Conservation (phyloP, 495 filamentous ascomycete genomes). For the Penicillium egyptiacum region DNA sequence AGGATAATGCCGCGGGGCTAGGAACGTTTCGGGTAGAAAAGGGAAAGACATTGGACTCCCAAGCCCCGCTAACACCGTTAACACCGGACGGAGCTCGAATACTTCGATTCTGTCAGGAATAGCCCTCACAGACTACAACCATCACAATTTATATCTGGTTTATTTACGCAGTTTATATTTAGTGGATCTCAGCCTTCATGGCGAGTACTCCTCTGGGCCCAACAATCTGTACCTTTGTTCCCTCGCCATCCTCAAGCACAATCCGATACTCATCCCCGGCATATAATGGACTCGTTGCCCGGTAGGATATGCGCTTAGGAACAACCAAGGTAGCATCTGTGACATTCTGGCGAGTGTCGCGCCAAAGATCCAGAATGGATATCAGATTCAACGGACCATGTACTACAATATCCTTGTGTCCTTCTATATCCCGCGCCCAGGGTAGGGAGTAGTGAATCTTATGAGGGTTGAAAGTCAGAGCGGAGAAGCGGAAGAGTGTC, state of each 20-base stretch:
- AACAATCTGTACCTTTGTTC: slow-evolving; percentile 40
- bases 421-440: slow-evolving; percentile 60
- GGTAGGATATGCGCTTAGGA: slow-evolving; percentile 55
- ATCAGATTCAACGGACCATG: slow-evolving; percentile 66
- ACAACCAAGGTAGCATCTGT: slow-evolving; percentile 24
- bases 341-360: slow-evolving; percentile 38
- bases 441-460: slow-evolving; percentile 67
- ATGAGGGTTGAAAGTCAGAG: slow-evolving; percentile 70
- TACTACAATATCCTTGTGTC: slow-evolving; percentile 59
- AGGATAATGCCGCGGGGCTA: too few species aligned
- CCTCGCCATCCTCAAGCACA: slow-evolving; percentile 35
- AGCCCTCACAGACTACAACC: background rate
- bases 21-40: background rate
- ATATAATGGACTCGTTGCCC: slow-evolving; percentile 61
- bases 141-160: background rate
- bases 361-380: slow-evolving; percentile 64
- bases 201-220: slow-evolving; percentile 40
- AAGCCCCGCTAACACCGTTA: background rate
- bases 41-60: background rate
- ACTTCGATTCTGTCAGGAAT: background rate
- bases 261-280: slow-evolving; percentile 54
- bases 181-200: slow-evolving; percentile 50
- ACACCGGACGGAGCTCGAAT: background rate
- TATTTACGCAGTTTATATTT: background rate
- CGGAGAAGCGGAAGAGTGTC: slow-evolving; percentile 68